Evolutionary conservation across 441 rosid genomes (phyloP).

Genomic region (Euphorbia celastroides): DNA sequence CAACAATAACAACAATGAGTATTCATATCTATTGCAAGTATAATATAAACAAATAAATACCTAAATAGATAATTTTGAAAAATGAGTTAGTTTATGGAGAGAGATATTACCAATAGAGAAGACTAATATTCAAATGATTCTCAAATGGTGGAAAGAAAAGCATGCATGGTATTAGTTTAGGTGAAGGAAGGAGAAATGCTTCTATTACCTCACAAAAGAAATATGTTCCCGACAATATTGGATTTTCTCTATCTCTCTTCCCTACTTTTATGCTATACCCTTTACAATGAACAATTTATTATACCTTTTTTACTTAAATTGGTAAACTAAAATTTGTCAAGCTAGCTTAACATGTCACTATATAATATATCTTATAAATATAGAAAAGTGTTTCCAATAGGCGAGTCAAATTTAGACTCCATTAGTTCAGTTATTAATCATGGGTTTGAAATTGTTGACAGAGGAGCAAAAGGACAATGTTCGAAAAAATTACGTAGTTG

Average conservation of each 20-base stretch:
- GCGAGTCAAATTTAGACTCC: too few relatives aligned
- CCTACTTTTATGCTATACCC: slow-evolving; percentile 13
- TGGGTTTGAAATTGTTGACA: too few relatives aligned
- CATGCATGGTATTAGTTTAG: slow-evolving; percentile 11
- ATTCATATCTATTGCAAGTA: background rate
- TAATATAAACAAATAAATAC: background rate
- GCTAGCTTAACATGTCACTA: too few relatives aligned
- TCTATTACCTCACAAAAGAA: slow-evolving; percentile 3
- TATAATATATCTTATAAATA: too few relatives aligned
- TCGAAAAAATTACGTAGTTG: too few relatives aligned
- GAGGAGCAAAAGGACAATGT: too few relatives aligned
- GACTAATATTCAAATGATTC: slow-evolving; percentile 10
- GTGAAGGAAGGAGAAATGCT: slow-evolving; percentile 1
- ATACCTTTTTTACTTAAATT: background rate
- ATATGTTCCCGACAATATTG: slow-evolving; percentile 22
- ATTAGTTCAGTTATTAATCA: too few relatives aligned
- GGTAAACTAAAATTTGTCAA: background rate
- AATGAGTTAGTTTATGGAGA: too few relatives aligned
- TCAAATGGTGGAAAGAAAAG: slow-evolving; percentile 19
- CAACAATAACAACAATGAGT: background rate
- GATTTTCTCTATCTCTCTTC: slow-evolving; percentile 5
- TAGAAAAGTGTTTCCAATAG: too few relatives aligned
- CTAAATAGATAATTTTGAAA: background rate
- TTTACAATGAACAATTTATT: background rate
- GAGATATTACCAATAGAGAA: slow-evolving; percentile 22